Evolutionary conservation across 2,329 filamentous ascomycete species (phyloP), one percentile per base, ranked within the genome.

Genomic region (Mycocentrospora acerina): DNA sequence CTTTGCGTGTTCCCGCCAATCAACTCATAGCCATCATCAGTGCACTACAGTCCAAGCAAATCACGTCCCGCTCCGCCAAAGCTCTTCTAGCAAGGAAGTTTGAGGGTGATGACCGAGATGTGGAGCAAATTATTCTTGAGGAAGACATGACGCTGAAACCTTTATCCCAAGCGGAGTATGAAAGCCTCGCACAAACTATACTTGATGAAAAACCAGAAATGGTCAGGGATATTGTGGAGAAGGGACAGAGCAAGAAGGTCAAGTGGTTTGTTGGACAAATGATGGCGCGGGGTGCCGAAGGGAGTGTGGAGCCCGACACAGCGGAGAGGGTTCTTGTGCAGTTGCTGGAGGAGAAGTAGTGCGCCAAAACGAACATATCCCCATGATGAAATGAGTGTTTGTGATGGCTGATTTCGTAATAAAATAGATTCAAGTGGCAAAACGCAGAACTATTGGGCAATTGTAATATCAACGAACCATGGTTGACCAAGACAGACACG

Each of bases 201-300:
- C 67, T 86, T 32, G 64, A 70, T 1, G 70, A 73, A 40, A 80
- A 82, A 43, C 71, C 72, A 1, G 70, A 77, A 25, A 77, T 82
- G 68, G 80, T 82, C 2, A 68, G 73, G 37, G 76, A 81, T 35
- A 81, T 86, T 33, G 69, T 75, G 28, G 69, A 73, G 31, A 81
- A 79, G 55, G 76, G 77, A 0, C 80, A 84, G 48, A 69, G 71
- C 19, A 80, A 81, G n/a, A 87, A 86, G 62, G 62, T 84, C 6
- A 81, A 80, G 53, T 86, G 78, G 71, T 78, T 86, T 51, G 76
- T 87, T 11, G 83, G 83, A 9, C 79, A 84, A 62, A 84, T 86
- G 78, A 81, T 86, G 67, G 71, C 78, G 29, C 67, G 70, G 44
- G 80, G 79, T 18, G 72, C 76, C 18, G 78, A 80, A 42, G 81